phyloP scores from a whole-genome alignment of 2,329 filamentous ascomycete genomes.

The Exophiala oligosperma region DNA sequence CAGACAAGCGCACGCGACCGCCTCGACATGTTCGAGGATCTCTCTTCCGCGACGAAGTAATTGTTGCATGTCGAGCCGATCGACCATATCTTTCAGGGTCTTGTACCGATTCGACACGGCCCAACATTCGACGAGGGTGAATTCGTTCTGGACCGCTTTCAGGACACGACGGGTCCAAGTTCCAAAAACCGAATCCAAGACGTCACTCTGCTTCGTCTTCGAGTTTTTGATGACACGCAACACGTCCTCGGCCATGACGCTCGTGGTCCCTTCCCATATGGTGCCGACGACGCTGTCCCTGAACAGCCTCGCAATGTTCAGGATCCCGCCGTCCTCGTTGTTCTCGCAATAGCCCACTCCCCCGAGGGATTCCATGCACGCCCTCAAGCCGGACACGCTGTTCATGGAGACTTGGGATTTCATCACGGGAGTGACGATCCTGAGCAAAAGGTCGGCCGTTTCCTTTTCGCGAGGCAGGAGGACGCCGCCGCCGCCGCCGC shows the following conservation, averaged over 20 bases:
- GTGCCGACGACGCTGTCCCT: conserved; percentile 63
- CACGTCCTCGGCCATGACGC: conserved; percentile 48
- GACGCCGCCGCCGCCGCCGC: background rate
- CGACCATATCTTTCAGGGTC: conserved; percentile 7
- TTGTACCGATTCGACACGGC: conserved; percentile 16
- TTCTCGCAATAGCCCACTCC: conserved; percentile 37
- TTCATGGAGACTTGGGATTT: conserved; percentile 32
- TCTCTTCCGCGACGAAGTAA: conserved; percentile 18
- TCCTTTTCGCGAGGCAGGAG: conserved; percentile 28
- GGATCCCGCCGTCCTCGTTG: conserved; percentile 51
- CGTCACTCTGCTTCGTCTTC: background rate
- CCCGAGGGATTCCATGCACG: conserved; percentile 36
- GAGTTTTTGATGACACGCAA: conserved; percentile 19
- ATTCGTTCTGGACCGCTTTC: background rate
- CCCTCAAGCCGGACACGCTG: conserved; percentile 21
- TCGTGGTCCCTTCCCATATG: conserved; percentile 72
- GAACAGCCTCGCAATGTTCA: conserved; percentile 66
- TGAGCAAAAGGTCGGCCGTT: conserved; percentile 31
- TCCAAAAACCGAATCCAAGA: conserved; percentile 15
- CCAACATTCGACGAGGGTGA: conserved; percentile 1
- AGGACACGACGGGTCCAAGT: conserved; percentile 14
- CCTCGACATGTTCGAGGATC: conserved; percentile 21
- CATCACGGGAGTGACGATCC: conserved; percentile 36
- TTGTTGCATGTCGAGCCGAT: background rate
- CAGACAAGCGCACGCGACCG: conserved; percentile 36